Conservation (phyloP, 768 basidiomycete species). For the Grammothele lineata region DNA sequence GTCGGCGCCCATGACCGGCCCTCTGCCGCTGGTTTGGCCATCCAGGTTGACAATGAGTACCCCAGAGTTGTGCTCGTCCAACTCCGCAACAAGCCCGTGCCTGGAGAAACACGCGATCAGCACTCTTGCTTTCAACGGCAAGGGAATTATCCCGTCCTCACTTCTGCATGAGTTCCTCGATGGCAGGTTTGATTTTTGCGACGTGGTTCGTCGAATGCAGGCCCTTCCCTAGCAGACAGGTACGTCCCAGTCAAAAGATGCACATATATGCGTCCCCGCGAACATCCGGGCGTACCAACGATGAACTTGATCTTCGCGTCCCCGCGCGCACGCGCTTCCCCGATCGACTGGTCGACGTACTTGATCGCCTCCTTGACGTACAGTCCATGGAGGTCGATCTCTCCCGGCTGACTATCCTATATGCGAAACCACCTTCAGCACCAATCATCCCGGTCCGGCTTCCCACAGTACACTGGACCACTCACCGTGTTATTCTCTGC, state of each 20-base stretch:
- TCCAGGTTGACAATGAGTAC: constrained; percentile 77
- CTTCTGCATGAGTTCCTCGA: constrained; percentile 84
- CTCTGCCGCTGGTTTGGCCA: constrained; percentile 32
- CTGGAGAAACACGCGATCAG: constrained; percentile 34
- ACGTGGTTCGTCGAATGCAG: constrained; percentile 72
- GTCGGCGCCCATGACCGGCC: constrained; percentile 45
- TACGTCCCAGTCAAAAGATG: no score
- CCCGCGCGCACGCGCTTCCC: constrained; percentile 59
- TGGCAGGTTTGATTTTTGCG: constrained; percentile 89
- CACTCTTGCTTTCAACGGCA: neutral
- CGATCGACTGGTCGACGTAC: constrained; percentile 65
- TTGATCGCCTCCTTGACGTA: constrained; percentile 91
- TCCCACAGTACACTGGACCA: neutral
- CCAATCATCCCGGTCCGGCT: neutral
- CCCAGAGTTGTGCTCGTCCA: constrained; percentile 80
- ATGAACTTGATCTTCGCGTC: constrained; percentile 71
- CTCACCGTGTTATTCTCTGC: constrained; percentile 73
- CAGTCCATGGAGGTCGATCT: constrained; percentile 87
- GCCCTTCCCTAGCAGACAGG: constrained; percentile 84
- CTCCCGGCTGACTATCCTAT: constrained; percentile 64
- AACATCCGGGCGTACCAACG: constrained; percentile 76
- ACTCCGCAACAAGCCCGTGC: constrained; percentile 62
- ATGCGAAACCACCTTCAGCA: no score
- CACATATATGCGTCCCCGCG: no score
- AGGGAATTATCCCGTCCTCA: no score